Evolutionary conservation across 768 basidiomycete genomes (phyloP).

Genomic region (Auriscalpium orientale): DNA sequence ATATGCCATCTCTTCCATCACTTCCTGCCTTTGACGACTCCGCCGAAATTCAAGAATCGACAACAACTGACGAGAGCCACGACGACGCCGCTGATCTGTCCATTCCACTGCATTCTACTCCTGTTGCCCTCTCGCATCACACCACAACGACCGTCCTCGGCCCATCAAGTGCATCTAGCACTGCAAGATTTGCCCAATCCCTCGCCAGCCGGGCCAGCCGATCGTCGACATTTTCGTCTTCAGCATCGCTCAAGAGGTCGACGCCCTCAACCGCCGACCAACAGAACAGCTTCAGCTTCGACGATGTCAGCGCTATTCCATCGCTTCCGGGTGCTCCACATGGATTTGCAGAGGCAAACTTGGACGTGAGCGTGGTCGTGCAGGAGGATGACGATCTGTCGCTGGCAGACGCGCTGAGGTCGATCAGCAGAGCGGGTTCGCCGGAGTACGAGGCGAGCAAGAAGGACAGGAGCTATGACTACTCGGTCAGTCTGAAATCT

Average conservation of each 20-base stretch:
- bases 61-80: slow-evolving; percentile 30
- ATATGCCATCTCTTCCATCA: slow-evolving; percentile 79
- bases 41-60: slow-evolving; percentile 30
- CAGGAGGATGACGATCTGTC: slow-evolving; percentile 37
- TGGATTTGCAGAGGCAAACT: slow-evolving; percentile 1
- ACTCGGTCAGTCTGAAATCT: slow-evolving; percentile 51
- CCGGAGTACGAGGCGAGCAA: slow-evolving; percentile 30
- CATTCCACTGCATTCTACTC: slow-evolving; percentile 62
- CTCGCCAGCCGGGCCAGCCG: slow-evolving; percentile 38
- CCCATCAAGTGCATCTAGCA: slow-evolving; percentile 43
- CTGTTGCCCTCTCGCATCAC: slow-evolving; percentile 41
- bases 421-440: slow-evolving; percentile 48
- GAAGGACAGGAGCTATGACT: slow-evolving; percentile 50
- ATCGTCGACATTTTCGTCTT: slow-evolving; percentile 25
- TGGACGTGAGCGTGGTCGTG: slow-evolving; percentile 22
- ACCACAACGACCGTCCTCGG: slow-evolving; percentile 44
- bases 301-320: slow-evolving; percentile 48
- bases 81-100: slow-evolving; percentile 32
- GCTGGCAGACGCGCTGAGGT: slow-evolving; percentile 48
- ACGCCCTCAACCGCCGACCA: not conserved
- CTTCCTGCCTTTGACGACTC: slow-evolving; percentile 67
- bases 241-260: slow-evolving; percentile 6
- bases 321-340: slow-evolving; percentile 39
- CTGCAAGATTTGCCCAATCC: slow-evolving; percentile 45
- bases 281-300: slow-evolving; percentile 34